Percentiles rank a stretch among this genome's conserved stretches.
These are phyloP conservation scores for Mimosa bimucronata DNA, from an alignment of 306 rosid genomes.

Conservation along the genomic window DNA sequence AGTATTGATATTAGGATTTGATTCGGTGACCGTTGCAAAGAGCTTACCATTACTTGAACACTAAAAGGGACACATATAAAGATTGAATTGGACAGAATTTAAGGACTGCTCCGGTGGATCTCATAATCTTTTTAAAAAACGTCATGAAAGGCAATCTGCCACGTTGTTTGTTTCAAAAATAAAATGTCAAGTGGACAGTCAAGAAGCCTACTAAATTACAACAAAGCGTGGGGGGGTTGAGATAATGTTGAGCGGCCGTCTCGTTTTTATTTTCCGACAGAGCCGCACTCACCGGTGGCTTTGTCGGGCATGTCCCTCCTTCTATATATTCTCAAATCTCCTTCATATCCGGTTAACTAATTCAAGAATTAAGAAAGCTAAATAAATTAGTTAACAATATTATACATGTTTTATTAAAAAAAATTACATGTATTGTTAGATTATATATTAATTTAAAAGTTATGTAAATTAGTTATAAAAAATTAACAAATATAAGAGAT, in stretches of 20 bases:
- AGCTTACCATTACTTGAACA: too few species aligned
- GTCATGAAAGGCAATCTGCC: background rate
- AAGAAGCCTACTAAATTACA: background rate
- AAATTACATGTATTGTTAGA: too few species aligned
- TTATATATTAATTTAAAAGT: too few species aligned
- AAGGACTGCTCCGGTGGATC: background rate
- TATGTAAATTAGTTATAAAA: too few species aligned
- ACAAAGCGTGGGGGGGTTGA: background rate
- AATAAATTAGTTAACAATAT: too few species aligned
- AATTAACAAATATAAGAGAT: too few species aligned
- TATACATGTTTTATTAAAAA: too few species aligned
- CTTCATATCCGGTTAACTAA: too few species aligned
- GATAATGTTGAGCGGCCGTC: background rate
- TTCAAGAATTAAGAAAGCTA: too few species aligned
- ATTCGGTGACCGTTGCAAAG: too few species aligned
- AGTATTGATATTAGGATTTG: too few species aligned
- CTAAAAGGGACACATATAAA: background rate
- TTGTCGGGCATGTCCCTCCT: background rate
- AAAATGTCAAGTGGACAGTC: background rate
- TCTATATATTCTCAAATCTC: too few species aligned
- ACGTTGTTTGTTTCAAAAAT: background rate
- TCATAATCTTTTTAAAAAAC: background rate
- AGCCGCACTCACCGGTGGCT: slow-evolving; percentile 3
- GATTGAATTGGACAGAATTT: background rate
- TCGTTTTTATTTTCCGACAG: background rate